Evolutionary conservation across 2,329 filamentous ascomycete species (phyloP).

Genomic region (Talaromyces sp.): DNA sequence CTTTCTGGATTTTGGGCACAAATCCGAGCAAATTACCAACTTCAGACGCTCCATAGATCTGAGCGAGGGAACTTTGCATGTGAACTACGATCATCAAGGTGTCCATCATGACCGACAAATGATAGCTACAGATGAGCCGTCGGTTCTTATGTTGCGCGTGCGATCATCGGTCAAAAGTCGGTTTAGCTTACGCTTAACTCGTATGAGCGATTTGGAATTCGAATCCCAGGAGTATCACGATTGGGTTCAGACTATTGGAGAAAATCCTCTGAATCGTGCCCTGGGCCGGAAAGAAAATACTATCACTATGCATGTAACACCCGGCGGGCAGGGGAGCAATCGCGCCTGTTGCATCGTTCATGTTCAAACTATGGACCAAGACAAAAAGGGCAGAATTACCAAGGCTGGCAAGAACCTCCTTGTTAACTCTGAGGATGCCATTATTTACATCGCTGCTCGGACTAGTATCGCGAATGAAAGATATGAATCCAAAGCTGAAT

Average conservation of each 20-base stretch:
- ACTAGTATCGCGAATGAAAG: conserved; percentile 24
- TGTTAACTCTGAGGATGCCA: conserved; percentile 39
- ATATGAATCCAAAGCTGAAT: background rate
- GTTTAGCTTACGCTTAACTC: conserved; percentile 35
- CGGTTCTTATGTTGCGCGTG: conserved; percentile 42
- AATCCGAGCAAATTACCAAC: conserved; percentile 23
- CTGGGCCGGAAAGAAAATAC: conserved; percentile 18
- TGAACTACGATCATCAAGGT: conserved; percentile 41
- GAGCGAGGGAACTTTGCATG: conserved; percentile 37
- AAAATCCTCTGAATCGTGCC: too few relatives aligned
- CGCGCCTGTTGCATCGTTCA: conserved; percentile 36
- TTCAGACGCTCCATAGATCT: conserved; percentile 49
- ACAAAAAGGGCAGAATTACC: conserved; percentile 29
- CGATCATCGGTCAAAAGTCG: conserved; percentile 25
- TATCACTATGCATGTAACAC: conserved; percentile 43
- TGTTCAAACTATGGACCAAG: conserved; percentile 23
- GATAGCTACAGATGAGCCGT: conserved; percentile 48
- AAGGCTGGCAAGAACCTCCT: conserved; percentile 40
- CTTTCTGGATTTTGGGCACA: conserved; percentile 47
- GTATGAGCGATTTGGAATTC: conserved; percentile 47
- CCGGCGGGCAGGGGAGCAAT: conserved; percentile 41
- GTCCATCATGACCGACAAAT: conserved; percentile 40
- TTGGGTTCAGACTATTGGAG: conserved; percentile 29
- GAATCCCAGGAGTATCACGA: conserved; percentile 51
- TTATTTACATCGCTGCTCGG: conserved; percentile 43